These are phyloP conservation scores for Tetradesmus lagerheimii DNA, from an alignment of 139 green algal genomes.

Conservation along the genomic window DNA sequence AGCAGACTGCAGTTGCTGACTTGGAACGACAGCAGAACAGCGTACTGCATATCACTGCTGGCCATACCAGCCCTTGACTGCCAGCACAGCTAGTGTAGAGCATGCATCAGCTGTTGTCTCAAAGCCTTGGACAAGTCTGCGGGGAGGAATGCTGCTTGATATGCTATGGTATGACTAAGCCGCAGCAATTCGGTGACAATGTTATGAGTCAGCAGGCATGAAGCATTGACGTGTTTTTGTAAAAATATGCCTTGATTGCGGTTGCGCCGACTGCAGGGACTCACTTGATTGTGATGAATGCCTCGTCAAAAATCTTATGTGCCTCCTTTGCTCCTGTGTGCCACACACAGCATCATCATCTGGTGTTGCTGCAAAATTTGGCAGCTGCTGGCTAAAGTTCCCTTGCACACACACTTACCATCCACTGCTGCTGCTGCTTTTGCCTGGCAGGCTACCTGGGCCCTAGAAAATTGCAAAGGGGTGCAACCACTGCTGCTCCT, in stretches of 20 bases:
- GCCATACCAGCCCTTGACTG: no score
- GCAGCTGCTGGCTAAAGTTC: neutral
- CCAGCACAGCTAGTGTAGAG: no score
- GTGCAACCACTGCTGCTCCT: neutral
- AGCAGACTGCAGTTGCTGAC: neutral
- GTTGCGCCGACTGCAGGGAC: neutral
- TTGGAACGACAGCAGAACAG: no score
- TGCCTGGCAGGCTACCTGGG: neutral
- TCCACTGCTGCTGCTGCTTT: neutral
- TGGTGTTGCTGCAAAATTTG: neutral
- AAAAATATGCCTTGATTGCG: no score
- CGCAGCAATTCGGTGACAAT: no score
- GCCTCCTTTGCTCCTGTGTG: conserved; percentile 60
- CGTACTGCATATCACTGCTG: no score
- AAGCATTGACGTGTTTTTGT: no score
- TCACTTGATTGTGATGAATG: conserved; percentile 74
- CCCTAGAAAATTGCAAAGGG: neutral
- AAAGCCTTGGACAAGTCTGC: no score
- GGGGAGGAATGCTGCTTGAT: neutral
- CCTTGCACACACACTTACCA: neutral
- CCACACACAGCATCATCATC: neutral
- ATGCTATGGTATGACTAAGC: no score
- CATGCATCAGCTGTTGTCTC: no score
- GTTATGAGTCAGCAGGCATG: no score
- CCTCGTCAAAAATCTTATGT: conserved; percentile 87